Conservation (phyloP, 345 rosid species). For the Murraya paniculata region DNA sequence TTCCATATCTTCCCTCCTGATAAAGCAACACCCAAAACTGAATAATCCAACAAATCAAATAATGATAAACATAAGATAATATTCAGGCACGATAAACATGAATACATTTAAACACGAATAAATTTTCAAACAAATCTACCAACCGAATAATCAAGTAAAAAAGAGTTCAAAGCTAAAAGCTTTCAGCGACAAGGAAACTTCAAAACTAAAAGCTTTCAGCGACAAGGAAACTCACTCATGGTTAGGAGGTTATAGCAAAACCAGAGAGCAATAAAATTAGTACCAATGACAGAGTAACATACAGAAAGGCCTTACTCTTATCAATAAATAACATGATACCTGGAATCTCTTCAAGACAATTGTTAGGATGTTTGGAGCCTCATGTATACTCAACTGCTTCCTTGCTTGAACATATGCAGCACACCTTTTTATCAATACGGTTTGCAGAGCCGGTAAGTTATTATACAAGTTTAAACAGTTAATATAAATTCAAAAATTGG, state of each 20-base stretch:
- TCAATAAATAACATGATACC: conserved; percentile 35
- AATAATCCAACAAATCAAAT: background rate
- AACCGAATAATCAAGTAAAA: background rate
- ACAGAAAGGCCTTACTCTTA: background rate
- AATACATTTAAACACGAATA: background rate
- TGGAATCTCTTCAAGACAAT: conserved; percentile 87
- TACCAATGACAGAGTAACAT: background rate
- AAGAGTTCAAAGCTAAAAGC: background rate
- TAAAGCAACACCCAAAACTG: conserved; percentile 16
- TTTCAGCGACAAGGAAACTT: background rate
- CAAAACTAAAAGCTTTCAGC: background rate
- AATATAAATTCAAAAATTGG: background rate
- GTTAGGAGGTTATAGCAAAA: background rate
- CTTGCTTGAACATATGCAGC: conserved; percentile 72
- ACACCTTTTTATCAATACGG: conserved; percentile 45
- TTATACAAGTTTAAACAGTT: background rate
- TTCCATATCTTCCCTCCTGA: conserved; percentile 82
- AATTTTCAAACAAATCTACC: background rate
- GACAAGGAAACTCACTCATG: background rate
- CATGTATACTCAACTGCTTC: conserved; percentile 77
- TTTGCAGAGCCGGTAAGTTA: background rate
- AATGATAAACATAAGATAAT: background rate
- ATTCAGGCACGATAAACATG: background rate
- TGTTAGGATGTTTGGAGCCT: conserved; percentile 85
- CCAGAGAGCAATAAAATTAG: background rate